Conservation (phyloP, 805 yeast genomes). For the Candida tallmaniae region DNA sequence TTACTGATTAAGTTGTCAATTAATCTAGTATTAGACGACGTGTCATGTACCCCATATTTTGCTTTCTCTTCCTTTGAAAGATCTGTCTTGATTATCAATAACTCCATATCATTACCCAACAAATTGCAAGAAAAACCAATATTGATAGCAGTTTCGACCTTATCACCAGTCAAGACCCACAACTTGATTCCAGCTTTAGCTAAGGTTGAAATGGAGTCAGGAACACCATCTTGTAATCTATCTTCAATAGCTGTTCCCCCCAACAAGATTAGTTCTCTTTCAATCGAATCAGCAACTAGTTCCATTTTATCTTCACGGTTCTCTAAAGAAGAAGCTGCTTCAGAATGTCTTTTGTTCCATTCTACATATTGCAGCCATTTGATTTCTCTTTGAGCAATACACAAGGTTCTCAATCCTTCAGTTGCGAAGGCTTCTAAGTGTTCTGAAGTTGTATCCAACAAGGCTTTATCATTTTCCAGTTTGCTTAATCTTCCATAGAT, state of each 20-base stretch:
- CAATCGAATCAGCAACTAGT: slow-evolving; percentile 69
- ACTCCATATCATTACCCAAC: slow-evolving; percentile 70
- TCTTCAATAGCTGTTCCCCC: slow-evolving; percentile 91
- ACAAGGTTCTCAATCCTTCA: slow-evolving; percentile 78
- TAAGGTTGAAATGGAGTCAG: slow-evolving; percentile 67
- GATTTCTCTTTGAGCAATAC: slow-evolving; percentile 70
- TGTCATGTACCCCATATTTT: slow-evolving; percentile 17
- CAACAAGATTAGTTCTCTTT: slow-evolving; percentile 55
- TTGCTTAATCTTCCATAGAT: slow-evolving; percentile 60
- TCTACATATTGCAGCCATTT: slow-evolving; percentile 55
- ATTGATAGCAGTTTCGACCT: slow-evolving; percentile 85
- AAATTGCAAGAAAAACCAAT: slow-evolving; percentile 84
- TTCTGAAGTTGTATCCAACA: slow-evolving; percentile 61
- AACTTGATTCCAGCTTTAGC: slow-evolving; percentile 76
- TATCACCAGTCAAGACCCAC: slow-evolving; percentile 87
- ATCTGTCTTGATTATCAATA: slow-evolving; percentile 50
- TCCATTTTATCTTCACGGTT: slow-evolving; percentile 71
- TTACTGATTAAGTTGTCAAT: slow-evolving; percentile 48
- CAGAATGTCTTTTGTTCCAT: slow-evolving; percentile 61
- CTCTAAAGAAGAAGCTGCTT: slow-evolving; percentile 59
- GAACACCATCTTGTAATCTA: slow-evolving; percentile 81
- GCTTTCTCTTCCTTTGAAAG: slow-evolving; percentile 22
- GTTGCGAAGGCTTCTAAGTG: slow-evolving; percentile 77
- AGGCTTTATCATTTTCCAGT: slow-evolving; percentile 38
- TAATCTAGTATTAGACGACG: slow-evolving; percentile 24